A percentile compares a stretch with the other conserved stretches of the same genome.
These are phyloP conservation scores for Podila clonocystis DNA, from an alignment of 192 early-diverging fungal genomes.

Conservation along the genomic window DNA sequence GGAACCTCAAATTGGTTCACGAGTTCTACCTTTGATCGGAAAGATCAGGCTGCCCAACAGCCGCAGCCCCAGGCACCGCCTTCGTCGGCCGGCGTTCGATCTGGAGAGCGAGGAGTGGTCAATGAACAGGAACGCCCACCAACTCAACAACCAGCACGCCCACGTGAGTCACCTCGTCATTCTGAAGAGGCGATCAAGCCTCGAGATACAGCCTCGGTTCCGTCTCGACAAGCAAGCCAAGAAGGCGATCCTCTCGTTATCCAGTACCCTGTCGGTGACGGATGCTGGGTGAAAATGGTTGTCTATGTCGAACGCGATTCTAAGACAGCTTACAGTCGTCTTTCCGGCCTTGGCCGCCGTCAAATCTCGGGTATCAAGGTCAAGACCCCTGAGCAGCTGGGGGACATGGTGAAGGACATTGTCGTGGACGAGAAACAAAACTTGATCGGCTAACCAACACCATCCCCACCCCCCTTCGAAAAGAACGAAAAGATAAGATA, in stretches of 20 bases:
- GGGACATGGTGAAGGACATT: not conserved
- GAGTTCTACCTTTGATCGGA: no score
- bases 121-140: no score
- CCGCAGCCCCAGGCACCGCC: no score
- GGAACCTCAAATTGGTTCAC: no score
- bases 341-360: constrained; percentile 2
- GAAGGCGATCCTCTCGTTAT: constrained; percentile 16
- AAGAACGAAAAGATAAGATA: no score
- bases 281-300: constrained; percentile 21
- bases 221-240: not conserved
- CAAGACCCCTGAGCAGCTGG: not conserved
- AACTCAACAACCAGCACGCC: no score
- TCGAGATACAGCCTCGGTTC: no score
- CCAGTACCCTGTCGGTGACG: constrained; percentile 38
- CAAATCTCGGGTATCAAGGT: not conserved
- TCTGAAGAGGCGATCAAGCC: not conserved
- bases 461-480: no score
- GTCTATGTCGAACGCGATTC: constrained; percentile 34
- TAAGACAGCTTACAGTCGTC: not conserved
- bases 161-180: not conserved
- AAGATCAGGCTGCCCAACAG: no score
- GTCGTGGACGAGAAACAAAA: not conserved
- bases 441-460: not conserved
- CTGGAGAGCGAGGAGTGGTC: no score
- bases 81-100: no score